Evolutionary conservation across 345 rosid species (phyloP).

Genomic region (Eucalyptus leucophloia): DNA sequence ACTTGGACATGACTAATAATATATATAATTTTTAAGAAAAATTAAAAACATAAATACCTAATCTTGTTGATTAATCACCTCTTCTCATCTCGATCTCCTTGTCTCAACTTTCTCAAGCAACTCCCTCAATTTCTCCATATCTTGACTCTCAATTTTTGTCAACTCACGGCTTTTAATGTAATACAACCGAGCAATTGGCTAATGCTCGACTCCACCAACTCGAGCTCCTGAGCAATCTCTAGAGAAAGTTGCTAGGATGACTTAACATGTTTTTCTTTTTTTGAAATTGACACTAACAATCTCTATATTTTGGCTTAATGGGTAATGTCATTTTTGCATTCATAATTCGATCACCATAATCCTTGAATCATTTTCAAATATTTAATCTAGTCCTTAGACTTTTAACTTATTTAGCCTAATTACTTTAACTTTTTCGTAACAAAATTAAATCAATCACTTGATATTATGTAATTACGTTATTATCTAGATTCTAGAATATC

Average conservation of each 20-base stretch:
- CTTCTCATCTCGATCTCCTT: too few relatives aligned
- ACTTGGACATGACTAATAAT: too few relatives aligned
- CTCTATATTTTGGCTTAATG: not conserved
- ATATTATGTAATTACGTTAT: not conserved
- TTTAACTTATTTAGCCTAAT: not conserved
- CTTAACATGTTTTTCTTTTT: too few relatives aligned
- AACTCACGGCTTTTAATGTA: too few relatives aligned
- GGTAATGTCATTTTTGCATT: not conserved
- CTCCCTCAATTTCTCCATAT: too few relatives aligned
- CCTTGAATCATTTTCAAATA: not conserved
- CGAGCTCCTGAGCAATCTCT: not conserved
- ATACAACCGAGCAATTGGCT: rapidly evolving
- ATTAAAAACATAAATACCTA: too few relatives aligned
- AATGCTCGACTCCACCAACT: not conserved
- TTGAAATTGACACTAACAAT: not conserved
- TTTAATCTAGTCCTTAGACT: rapidly evolving
- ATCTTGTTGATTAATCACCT: too few relatives aligned
- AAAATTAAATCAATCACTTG: not conserved
- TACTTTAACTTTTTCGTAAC: not conserved
- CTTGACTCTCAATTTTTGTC: too few relatives aligned
- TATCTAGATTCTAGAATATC: not conserved
- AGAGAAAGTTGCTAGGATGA: not conserved
- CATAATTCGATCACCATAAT: not conserved
- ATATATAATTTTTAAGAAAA: too few relatives aligned
- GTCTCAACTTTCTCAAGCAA: too few relatives aligned